Evolutionary conservation across 2,329 filamentous ascomycete genomes (phyloP), one percentile per base, ranked within the genome.

Genomic region (Paecilomyces formosus): DNA sequence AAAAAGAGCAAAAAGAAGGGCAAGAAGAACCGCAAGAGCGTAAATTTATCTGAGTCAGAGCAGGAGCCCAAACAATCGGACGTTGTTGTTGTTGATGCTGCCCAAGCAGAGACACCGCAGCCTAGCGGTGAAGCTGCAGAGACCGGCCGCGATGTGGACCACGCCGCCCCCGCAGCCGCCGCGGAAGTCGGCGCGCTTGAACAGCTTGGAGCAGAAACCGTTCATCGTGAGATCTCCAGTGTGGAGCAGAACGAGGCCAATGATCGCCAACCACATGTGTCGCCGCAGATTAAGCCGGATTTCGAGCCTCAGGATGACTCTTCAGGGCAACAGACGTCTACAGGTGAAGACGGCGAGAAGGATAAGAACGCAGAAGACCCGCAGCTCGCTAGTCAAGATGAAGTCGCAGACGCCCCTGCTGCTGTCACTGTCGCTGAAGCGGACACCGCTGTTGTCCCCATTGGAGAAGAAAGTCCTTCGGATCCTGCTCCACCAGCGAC

Each of bases 231-330:
- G 39, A 50, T 52, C 39, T 56, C 52, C 24, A 54, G n/a, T 54
- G 55, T 56, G 58, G 58, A 59, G 58, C 35, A 51, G 31, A 35
- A n/a, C 18, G 57, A 57, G 33, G 45, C 57, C 59, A 61, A 61
- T 59, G 49, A 59, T n/a, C 28, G 55, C 31, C 22, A 33, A 59
- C 57, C 57, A 59, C 55, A 57, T 61, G 55, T 61, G 59, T 30
- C 33, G 57, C 52, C 57, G 59, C 50, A 52, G n/a, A 52, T 11
- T 22, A 31, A 31, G 30, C 30, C 30, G 30, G 45, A 50, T 50
- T 22, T 9, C 21, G 21, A 24, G 50, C 50, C 50, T 52, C n/a
- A 24, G 50, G 22, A 24, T 24, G 50, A 52, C 22, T 28, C 50
- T 24, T 52, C 12, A 11, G 18, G 18, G 26, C 4, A 21, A 4